phyloP scores from a whole-genome alignment of 176 grass and related monocot genomes.

The Thalia dealbata region DNA sequence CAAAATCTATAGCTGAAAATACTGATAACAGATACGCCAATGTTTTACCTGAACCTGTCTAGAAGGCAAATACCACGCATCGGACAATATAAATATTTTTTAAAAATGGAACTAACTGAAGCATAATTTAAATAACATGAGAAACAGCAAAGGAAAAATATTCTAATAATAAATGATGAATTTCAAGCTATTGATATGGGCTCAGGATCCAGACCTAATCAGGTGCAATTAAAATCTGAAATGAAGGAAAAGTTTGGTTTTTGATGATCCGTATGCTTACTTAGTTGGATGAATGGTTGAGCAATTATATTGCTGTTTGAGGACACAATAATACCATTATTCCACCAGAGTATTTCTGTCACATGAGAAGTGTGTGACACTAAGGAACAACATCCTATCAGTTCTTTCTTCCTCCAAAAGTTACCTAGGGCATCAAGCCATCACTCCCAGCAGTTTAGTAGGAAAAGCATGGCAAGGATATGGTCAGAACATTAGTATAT shows the following conservation, averaged over 20 bases:
- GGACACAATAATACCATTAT: not conserved
- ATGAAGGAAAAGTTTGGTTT: not conserved
- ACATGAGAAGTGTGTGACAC: not conserved
- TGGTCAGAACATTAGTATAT: too few species aligned
- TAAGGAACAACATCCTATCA: too few species aligned
- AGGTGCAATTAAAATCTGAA: not conserved
- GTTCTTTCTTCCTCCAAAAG: too few species aligned
- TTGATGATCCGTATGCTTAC: not conserved
- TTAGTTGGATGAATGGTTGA: not conserved
- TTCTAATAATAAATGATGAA: not conserved
- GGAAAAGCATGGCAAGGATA: too few species aligned
- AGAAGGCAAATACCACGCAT: slow-evolving; percentile 12
- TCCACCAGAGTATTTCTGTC: not conserved
- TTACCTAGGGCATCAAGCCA: too few species aligned
- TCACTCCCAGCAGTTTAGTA: too few species aligned
- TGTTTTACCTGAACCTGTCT: slow-evolving; percentile 99
- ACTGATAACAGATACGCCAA: slow-evolving; percentile 68
- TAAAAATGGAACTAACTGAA: not conserved
- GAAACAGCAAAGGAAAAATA: not conserved
- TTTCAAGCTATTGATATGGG: not conserved
- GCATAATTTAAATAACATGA: not conserved
- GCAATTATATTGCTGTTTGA: not conserved
- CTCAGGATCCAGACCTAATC: not conserved
- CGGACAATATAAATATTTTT: not conserved
- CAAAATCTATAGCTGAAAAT: slow-evolving; percentile 57